phyloP scores from a whole-genome alignment of 345 rosid genomes.

The Corchorus capsularis region DNA sequence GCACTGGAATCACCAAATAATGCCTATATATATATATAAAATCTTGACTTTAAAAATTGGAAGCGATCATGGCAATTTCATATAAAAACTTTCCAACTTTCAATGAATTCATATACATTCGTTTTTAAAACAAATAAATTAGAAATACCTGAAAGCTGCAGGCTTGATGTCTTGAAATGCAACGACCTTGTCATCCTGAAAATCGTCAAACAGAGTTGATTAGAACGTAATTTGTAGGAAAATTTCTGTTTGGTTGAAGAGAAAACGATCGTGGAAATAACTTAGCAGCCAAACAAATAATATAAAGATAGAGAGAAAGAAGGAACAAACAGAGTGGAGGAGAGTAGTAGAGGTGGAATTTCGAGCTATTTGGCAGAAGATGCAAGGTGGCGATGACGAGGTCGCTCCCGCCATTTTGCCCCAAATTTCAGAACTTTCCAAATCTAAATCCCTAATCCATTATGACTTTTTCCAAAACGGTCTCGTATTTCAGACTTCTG shows the following conservation, averaged over 20 bases:
- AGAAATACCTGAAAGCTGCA: slow-evolving; percentile 67
- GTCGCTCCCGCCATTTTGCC: slow-evolving; percentile 61
- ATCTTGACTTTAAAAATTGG: neutral
- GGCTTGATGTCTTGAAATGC: slow-evolving; percentile 89
- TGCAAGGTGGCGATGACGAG: slow-evolving; percentile 37
- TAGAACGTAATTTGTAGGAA: neutral
- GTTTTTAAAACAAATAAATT: neutral
- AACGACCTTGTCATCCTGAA: slow-evolving; percentile 78
- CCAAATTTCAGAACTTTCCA: neutral
- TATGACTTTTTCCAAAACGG: neutral
- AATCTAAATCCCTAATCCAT: slow-evolving; percentile 9
- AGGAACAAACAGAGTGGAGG: slow-evolving; percentile 57
- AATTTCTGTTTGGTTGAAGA: slow-evolving; percentile 17
- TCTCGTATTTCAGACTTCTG: neutral
- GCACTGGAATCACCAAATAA: slow-evolving; percentile 76
- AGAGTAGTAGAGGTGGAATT: slow-evolving; percentile 52
- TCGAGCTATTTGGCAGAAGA: slow-evolving; percentile 74
- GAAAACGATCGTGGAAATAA: slow-evolving; percentile 16
- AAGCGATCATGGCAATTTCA: neutral
- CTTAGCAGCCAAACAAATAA: slow-evolving; percentile 15
- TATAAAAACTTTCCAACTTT: neutral
- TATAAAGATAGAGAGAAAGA: slow-evolving; percentile 13
- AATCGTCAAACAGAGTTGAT: slow-evolving; percentile 12
- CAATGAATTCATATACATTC: neutral
- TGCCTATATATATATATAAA: slow-evolving; percentile 64